Percentiles rank a stretch among this genome's conserved stretches.
Conservation (phyloP, 805 yeast genomes). For the Spathaspora girioi region DNA sequence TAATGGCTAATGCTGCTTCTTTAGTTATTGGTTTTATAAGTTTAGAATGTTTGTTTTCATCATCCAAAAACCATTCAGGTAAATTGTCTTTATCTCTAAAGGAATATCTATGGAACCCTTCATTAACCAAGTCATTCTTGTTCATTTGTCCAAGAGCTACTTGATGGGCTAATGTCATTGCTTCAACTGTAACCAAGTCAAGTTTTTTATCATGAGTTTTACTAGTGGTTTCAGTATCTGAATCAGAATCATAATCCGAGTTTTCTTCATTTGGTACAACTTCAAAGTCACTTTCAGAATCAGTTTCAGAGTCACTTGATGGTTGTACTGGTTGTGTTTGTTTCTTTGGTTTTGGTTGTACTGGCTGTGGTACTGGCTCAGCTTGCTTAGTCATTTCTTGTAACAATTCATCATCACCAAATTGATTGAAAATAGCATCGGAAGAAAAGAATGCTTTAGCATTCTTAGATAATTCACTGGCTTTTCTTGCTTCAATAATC, state of each 20-base stretch:
- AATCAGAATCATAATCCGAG: constrained; percentile 45
- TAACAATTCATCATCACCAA: constrained; percentile 48
- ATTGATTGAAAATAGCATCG: constrained; percentile 34
- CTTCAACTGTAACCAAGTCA: constrained; percentile 88
- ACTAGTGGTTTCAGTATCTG: constrained; percentile 35
- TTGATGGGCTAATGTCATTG: constrained; percentile 97
- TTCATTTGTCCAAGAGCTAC: constrained; percentile 85
- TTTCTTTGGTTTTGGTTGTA: not conserved
- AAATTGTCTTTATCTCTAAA: constrained; percentile 87
- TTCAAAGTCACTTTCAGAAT: constrained; percentile 35
- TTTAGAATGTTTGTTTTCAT: constrained; percentile 83
- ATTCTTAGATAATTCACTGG: constrained; percentile 28
- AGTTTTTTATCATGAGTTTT: constrained; percentile 58
- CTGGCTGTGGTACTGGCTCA: not conserved
- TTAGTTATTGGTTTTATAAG: constrained; percentile 89
- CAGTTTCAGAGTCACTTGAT: constrained; percentile 44
- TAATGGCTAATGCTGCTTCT: constrained; percentile 54
- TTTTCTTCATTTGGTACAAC: constrained; percentile 28
- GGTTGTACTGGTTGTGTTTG: constrained; percentile 7
- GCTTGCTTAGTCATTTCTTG: constrained; percentile 30
- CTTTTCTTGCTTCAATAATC: constrained; percentile 49
- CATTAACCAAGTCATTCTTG: constrained; percentile 83
- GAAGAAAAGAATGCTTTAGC: constrained; percentile 40
- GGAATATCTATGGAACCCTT: constrained; percentile 87
- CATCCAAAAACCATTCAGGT: constrained; percentile 97